A percentile compares a stretch with the other conserved stretches of the same genome.
Conservation (phyloP, 345 rosid species). For the Hypericum perforatum region DNA sequence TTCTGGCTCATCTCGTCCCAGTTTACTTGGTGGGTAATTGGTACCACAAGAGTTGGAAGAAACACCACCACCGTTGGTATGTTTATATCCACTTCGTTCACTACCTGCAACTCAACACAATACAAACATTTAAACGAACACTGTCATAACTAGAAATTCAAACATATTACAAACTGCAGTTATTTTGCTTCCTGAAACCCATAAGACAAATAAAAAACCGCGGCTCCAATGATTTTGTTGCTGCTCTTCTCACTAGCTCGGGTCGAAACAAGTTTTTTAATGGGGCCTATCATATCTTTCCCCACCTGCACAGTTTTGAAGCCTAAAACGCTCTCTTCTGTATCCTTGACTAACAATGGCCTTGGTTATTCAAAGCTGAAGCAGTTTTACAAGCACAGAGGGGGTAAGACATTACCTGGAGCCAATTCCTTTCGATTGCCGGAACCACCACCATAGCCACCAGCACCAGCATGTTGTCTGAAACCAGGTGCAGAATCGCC, state of each 20-base stretch:
- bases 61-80: background rate
- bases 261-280: no score
- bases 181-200: no score
- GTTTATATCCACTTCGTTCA: background rate
- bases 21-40: conserved; percentile 7
- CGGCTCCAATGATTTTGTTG: no score
- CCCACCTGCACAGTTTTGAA: no score
- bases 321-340: no score
- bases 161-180: no score
- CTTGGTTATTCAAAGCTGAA: no score
- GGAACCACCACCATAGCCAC: background rate
- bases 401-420: background rate
- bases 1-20: conserved; percentile 8
- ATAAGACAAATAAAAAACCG: no score
- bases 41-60: conserved; percentile 18
- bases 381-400: no score
- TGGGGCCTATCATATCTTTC: no score
- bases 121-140: background rate
- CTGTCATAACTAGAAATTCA: conserved; percentile 15
- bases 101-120: conserved; percentile 5
- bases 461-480: background rate
- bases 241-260: no score
- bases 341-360: no score
- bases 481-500: background rate
- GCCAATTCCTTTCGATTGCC: background rate